Conservation (phyloP, 345 rosid genomes). For the Rhodomyrtus tomentosa region DNA sequence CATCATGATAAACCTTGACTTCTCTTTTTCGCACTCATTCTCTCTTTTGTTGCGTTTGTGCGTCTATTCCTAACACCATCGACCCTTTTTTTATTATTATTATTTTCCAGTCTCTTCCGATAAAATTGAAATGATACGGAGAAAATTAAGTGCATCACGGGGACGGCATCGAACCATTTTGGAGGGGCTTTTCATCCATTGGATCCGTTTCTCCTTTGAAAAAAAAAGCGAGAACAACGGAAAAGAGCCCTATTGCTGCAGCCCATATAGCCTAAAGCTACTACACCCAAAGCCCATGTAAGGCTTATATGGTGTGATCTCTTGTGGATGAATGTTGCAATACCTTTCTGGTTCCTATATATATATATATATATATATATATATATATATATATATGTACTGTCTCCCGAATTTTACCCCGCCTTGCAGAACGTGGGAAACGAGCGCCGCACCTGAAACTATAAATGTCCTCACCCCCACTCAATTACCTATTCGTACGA, state of each 20-base stretch:
- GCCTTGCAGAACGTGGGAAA: background rate
- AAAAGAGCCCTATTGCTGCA: background rate
- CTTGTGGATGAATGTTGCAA: background rate
- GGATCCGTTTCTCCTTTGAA: background rate
- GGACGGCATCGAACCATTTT: background rate
- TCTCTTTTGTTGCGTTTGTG: too few relatives aligned
- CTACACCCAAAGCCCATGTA: background rate
- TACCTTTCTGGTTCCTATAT: too few relatives aligned
- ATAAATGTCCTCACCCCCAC: background rate
- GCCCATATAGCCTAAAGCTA: background rate
- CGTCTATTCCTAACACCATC: too few relatives aligned
- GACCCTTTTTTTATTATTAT: too few relatives aligned
- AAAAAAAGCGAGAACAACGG: background rate
- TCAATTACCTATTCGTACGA: background rate
- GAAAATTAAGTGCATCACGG: too few relatives aligned
- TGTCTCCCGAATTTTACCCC: background rate
- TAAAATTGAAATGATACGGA: too few relatives aligned
- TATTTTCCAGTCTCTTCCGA: too few relatives aligned
- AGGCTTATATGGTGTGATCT: background rate
- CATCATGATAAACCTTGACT: too few relatives aligned
- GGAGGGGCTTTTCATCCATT: background rate
- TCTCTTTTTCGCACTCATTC: too few relatives aligned
- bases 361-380: too few relatives aligned
- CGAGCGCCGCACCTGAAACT: background rate
- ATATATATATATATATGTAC: too few relatives aligned